Percentiles rank a stretch among this genome's conserved stretches.
phyloP scores from a whole-genome alignment of 345 rosid genomes.

The Angophora floribunda region DNA sequence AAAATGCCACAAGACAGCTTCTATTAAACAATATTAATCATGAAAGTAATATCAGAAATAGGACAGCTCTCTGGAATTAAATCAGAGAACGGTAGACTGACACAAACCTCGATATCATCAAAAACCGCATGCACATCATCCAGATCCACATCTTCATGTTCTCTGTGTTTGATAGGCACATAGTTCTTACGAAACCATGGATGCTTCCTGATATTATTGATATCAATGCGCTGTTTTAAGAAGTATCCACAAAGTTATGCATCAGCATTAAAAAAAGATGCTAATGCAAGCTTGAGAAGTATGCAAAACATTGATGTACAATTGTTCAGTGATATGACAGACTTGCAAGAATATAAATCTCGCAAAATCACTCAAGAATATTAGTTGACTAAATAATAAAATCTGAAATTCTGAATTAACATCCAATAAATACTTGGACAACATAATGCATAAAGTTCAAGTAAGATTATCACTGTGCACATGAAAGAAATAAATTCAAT shows the following conservation, averaged over 20 bases:
- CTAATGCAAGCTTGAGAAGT: not conserved
- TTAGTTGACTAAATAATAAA: not conserved
- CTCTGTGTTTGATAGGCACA: slow-evolving; percentile 37
- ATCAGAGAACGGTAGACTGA: not conserved
- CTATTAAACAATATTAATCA: not conserved
- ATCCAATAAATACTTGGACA: not conserved
- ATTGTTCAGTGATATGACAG: not conserved
- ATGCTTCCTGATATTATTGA: slow-evolving; percentile 50
- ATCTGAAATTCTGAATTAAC: not conserved
- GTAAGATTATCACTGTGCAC: not conserved
- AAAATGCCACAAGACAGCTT: not conserved
- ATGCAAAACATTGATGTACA: not conserved
- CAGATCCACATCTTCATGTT: slow-evolving; percentile 57
- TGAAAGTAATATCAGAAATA: not conserved
- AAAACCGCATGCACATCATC: slow-evolving; percentile 79
- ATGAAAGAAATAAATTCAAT: not conserved
- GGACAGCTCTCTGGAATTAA: not conserved
- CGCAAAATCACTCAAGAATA: not conserved
- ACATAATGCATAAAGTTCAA: not conserved
- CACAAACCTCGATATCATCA: slow-evolving; percentile 71
- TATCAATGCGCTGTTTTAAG: slow-evolving; percentile 64
- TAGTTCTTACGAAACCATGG: slow-evolving; percentile 63
- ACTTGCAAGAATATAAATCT: not conserved
- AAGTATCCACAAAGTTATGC: not conserved
- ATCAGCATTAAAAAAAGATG: not conserved